Base-by-base conservation (phyloP, 2,329 filamentous ascomycete species). In the Botrytis squamosa region DNA sequence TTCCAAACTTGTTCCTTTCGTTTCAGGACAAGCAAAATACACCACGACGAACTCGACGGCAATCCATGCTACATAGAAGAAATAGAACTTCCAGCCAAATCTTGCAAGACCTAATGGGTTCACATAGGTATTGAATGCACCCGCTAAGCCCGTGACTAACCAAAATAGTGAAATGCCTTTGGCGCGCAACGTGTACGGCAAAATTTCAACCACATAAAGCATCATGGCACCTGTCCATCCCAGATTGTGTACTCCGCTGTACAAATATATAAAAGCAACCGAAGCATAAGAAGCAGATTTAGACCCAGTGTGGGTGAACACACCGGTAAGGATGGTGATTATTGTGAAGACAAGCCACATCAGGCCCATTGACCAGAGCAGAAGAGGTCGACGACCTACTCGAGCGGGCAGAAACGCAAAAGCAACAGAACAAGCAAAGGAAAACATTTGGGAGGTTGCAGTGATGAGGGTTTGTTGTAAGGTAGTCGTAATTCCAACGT, bases 1-100 rank as follows among this genome's bases (percentile, higher is more conserved):
- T 57, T 78, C 77, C 70, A 78, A 70, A 66, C 62, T 73, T 4
- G 72, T 73, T 5, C 77, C 76, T 67, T 69, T 76, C 18, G 76
- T 78, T 65, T 78, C 76, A 3, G 75, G 76, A 71, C 71, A 78
- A 80, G 90, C 86, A 83, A 89, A 88, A 81, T 86, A 90, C 42
- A 91, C 88, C 75, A 91, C 89, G 66, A 87, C 75, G 70, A 90
- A 83, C 80, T 91, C 87, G 77, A 86, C 81, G 55, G 86, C 83
- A 79, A 90, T 87, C 89, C 89, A 88, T 0, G 83, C 85, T 20
- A 87, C 85, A 57, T 77, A 78, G 73, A 83, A 79, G 42, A 83
- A 77, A 75, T 83, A 83, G 71, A 81, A 83, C 72, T 80, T 82
- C 81, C 82, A 83, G 14, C 78, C 78, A 42, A 83, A 79, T n/a